These are phyloP conservation scores for Suaeda aralocaspica DNA, from an alignment of 148 eudicot species.

Conservation along the genomic window DNA sequence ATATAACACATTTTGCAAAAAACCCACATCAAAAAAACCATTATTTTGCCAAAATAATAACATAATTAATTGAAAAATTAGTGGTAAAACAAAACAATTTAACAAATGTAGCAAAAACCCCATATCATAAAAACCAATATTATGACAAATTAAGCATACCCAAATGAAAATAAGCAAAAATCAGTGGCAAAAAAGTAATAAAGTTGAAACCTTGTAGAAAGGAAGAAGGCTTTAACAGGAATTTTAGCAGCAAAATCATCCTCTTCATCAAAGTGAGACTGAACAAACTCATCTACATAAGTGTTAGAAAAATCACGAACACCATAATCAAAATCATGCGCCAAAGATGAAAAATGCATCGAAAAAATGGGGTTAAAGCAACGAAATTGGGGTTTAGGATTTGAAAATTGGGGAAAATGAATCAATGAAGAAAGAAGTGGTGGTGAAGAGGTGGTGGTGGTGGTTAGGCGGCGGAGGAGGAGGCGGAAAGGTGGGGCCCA, in stretches of 20 bases:
- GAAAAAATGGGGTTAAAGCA: conserved; percentile 51
- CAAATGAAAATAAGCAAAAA: neutral
- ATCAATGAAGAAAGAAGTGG: neutral
- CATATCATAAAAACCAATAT: conserved; percentile 4
- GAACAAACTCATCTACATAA: conserved; percentile 9
- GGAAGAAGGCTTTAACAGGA: conserved; percentile 75
- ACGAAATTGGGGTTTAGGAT: conserved; percentile 28
- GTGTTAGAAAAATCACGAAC: conserved; percentile 26
- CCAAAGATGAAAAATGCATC: conserved; percentile 39
- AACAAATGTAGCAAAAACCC: neutral
- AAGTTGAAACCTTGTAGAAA: conserved; percentile 49
- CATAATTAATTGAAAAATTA: too few relatives aligned
- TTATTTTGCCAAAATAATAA: too few relatives aligned
- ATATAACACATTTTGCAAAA: too few relatives aligned
- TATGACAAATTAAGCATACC: neutral
- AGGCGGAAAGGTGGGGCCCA: conserved; percentile 47
- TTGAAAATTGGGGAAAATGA: neutral
- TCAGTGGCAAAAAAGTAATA: neutral
- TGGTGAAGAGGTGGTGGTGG: neutral
- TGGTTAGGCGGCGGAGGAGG: conserved; percentile 46
- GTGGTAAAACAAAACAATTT: too few relatives aligned
- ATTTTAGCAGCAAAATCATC: conserved; percentile 47
- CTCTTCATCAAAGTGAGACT: conserved; percentile 26
- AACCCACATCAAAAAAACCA: too few relatives aligned
- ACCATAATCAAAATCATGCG: conserved; percentile 43